phyloP scores from a whole-genome alignment of 768 basidiomycete genomes.

The Xerocomus potaroensis region DNA sequence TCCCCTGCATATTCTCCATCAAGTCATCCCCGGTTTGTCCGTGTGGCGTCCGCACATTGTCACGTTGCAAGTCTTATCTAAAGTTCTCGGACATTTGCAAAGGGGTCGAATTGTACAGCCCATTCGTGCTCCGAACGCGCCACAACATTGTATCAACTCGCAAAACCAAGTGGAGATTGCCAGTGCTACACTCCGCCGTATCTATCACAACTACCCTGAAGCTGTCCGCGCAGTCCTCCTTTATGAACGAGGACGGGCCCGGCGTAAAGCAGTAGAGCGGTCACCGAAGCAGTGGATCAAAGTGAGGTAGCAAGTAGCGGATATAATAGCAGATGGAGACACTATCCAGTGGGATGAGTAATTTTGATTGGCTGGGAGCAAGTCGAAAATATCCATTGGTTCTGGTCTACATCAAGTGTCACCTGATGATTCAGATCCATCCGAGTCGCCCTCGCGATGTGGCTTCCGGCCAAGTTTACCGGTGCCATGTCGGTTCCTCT shows the following conservation, averaged over 20 bases:
- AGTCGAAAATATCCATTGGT: constrained; percentile 12
- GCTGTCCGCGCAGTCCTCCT: constrained; percentile 32
- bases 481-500: constrained; percentile 82
- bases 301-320: constrained; percentile 14
- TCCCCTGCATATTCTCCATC: constrained; percentile 56
- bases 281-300: constrained; percentile 18
- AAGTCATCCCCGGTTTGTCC: constrained; percentile 60
- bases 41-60: constrained; percentile 60
- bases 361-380: constrained; percentile 15
- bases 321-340: constrained; percentile 25
- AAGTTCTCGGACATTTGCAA: constrained; percentile 44
- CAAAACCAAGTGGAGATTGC: constrained; percentile 32
- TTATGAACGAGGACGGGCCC: constrained; percentile 33
- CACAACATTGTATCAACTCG: constrained; percentile 20
- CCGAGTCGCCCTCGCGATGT: constrained; percentile 55
- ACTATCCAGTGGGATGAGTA: constrained; percentile 18
- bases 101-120: constrained; percentile 49
- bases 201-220: constrained; percentile 50
- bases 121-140: constrained; percentile 23
- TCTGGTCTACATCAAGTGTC: constrained; percentile 31
- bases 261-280: constrained; percentile 14
- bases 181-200: constrained; percentile 37
- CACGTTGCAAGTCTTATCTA: constrained; percentile 44
- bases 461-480: constrained; percentile 55
- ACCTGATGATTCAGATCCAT: constrained; percentile 69